Percentiles rank a stretch among this genome's conserved stretches.
phyloP scores from a whole-genome alignment of 2,329 filamentous ascomycete genomes.

The Orbilia quercus region DNA sequence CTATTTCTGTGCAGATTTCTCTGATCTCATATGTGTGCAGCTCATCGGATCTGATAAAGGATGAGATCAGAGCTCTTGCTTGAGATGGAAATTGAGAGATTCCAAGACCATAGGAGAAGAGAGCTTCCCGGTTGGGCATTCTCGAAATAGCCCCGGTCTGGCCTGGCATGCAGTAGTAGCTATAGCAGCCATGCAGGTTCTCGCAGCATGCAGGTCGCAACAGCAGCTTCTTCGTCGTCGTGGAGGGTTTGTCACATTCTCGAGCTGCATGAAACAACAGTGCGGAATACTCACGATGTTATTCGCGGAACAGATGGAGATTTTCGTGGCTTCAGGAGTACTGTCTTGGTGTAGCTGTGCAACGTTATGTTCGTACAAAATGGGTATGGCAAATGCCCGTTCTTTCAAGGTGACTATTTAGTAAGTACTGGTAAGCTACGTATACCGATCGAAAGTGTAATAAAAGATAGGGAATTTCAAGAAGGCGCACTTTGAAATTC shows the following conservation, averaged over 20 bases:
- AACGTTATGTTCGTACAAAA: neutral
- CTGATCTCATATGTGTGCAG: too few species aligned
- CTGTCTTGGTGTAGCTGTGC: neutral
- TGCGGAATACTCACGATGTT: slow-evolving; percentile 24
- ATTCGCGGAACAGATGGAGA: neutral
- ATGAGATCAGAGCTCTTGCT: neutral
- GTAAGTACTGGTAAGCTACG: too few species aligned
- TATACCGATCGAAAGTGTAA: neutral
- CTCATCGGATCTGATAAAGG: slow-evolving; percentile 40
- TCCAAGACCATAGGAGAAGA: too few species aligned
- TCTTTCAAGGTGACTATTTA: slow-evolving; percentile 7
- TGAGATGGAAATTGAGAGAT: too few species aligned
- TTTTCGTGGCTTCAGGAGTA: neutral
- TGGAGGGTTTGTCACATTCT: slow-evolving; percentile 31
- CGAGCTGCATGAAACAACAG: slow-evolving; percentile 12
- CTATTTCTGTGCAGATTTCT: neutral
- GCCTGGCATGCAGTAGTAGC: slow-evolving; percentile 43
- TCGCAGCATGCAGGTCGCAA: slow-evolving; percentile 44
- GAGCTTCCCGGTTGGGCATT: slow-evolving; percentile 43
- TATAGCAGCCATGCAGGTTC: too few species aligned
- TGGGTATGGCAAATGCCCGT: slow-evolving; percentile 6
- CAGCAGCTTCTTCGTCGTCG: neutral
- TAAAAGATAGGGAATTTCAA: too few species aligned
- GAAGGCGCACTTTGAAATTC: slow-evolving; percentile 1
- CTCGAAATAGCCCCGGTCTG: slow-evolving; percentile 21